Evolutionary conservation across 192 early-diverging fungal species (phyloP), one percentile per base, ranked within the genome.

Genomic region (Chytriomyces sp.): DNA sequence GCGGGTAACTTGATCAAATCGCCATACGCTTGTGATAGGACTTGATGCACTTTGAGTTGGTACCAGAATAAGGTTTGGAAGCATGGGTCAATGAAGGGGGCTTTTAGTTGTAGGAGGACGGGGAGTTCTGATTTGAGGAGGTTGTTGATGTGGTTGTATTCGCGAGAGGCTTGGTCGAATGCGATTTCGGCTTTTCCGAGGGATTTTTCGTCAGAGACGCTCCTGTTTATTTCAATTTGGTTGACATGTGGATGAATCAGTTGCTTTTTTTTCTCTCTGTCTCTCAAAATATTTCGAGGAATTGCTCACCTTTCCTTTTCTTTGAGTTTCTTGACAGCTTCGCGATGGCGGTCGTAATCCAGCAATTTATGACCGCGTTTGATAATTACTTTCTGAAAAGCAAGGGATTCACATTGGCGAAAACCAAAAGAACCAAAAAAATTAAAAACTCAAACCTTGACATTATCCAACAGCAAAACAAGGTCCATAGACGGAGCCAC

Each of bases 361-460:
- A 97, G 75, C 48, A 94, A 82, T 84, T 99, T 99, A 83, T 96
- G 95, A 45, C 90, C 88, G 26, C 96, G 89, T 85, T 99, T 99
- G 6, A 87, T 88, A 45, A 98, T 94, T 11, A 93, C 87, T 78
- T 91, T 92, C 73, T 75, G 48, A 24, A 45, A 16, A 48, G 28
- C 0, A 2, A 26, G 5, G 48, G 35, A 1, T 2, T 9, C 10
- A 68, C 43, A 35, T 46, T n/a, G n/a, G n/a, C n/a, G n/a, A n/a
- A 68, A 68, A 68, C 24, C 26, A 68, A 7, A 68, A 46, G 35
- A 7, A 53, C 18, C 9, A 24, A 18, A n/a, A n/a, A n/a, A n/a
- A n/a, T n/a, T 35, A 35, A 35, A 35, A 35, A 2, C 35, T 35
- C 35, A 49, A 9, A 75, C 73, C 80, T 91, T 89, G 49, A 98